A percentile compares a stretch with the other conserved stretches of the same genome.
Conservation (phyloP, 805 yeast species). For the Schwanniomyces sp. region DNA sequence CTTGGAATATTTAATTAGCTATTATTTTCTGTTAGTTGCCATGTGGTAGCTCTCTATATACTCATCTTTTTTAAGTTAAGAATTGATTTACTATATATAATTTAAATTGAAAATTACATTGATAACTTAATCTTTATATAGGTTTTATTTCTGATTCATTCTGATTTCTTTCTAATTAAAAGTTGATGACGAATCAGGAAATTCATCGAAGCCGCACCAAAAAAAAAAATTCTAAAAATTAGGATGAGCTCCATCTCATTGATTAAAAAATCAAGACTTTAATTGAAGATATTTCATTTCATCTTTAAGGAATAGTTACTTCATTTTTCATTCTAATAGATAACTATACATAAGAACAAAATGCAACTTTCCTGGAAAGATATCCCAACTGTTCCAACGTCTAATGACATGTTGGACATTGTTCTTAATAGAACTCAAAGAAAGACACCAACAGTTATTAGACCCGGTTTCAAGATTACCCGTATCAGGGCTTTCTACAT, state of each 20-base stretch:
- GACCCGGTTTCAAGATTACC: conserved; percentile 94
- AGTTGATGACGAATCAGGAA: conserved; percentile 4
- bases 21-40: no score
- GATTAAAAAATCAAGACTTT: background rate
- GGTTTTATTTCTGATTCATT: background rate
- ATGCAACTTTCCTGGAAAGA: conserved; percentile 99
- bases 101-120: no score
- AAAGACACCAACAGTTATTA: conserved; percentile 97
- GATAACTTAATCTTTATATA: no score
- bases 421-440: conserved; percentile 97
- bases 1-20: no score
- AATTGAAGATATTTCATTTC: background rate
- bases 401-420: conserved; percentile 93
- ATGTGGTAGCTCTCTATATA: no score
- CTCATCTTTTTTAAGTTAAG: no score
- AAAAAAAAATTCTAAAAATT: conserved; percentile 4
- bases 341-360: conserved; percentile 9
- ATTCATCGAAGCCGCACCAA: conserved; percentile 5
- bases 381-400: conserved; percentile 89
- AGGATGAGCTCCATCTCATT: conserved; percentile 3
- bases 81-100: no score
- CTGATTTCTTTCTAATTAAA: background rate
- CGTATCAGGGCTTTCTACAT: conserved; percentile 96
- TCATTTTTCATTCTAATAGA: background rate
- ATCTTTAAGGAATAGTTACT: conserved; percentile 2